Base-by-base conservation (phyloP, 2,329 filamentous ascomycete species). In the Nigrospora osmanthi region DNA sequence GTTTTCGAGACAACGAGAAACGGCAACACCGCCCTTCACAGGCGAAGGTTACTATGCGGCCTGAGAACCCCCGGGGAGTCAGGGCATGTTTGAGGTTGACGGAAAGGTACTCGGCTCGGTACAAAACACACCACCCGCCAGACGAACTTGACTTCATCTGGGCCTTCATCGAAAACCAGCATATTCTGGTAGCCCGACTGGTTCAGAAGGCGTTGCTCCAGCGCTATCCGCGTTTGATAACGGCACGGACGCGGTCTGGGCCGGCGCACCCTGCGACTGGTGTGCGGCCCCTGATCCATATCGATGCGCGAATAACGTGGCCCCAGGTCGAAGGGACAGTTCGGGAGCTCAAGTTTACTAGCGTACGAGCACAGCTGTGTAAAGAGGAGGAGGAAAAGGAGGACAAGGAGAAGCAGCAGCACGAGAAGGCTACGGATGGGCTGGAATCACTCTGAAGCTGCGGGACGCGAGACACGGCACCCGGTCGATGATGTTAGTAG, bases 161-260 rank as follows among this genome's bases (percentile, higher is more conserved):
- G 40, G 38, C 38, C 42, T 41, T 38, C 48, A 15, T 28, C 43
- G 33, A 35, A 16, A 37, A 32, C 40, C 44, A 42, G 37, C 40
- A 38, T 40, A 33, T 44, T 39, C 30, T 14, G 6, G 37, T 39
- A n/a, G 35, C 35, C 35, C 17, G n/a, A 6, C 28, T 40, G 33
- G 40, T 31, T 30, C 36, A 38, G 19, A 15, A 17, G n/a, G 7
- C n/a, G n/a, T 11, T 36, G 6, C n/a, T 17, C 35, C 14, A 36
- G 35, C n/a, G 17, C 7, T 36, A 36, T 17, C 35, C 35, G 35
- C n/a, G 17, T 7, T n/a, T 36, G 14, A 11, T 36, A 17, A n/a
- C n/a, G n/a, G 35, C 35, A 17, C 5, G 14, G 14, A n/a, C 35
- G 11, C n/a, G 17, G n/a, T 17, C n/a, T n/a, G 35, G 35, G 13